Evolutionary conservation across 164 flowering plant species (phyloP), one percentile per base, ranked within the genome.

Genomic region (Akebia trifoliata): DNA sequence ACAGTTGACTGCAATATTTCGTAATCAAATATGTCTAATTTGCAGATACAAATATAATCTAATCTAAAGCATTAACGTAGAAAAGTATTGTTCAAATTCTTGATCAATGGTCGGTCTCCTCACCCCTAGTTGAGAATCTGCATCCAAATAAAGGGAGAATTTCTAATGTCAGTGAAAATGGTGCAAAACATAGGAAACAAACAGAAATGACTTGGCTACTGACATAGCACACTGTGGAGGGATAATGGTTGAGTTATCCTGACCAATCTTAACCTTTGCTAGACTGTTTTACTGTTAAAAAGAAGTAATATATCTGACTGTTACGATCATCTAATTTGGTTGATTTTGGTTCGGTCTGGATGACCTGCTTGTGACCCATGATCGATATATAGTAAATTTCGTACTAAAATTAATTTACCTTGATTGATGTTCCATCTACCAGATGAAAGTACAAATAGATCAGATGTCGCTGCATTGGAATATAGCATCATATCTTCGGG

Each of bases 61-160:
- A 30, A 44, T 8, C 54, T 75, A 76, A 61, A 85, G 67, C 92
- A 85, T 85, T 18, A 85, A 78, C 69, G 26, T 65, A 25, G 97
- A 83, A 64, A 90, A 90, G 68, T 86, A 86, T 60, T 90, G 79
- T 76, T 86, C 97, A 37, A 90, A 90, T 70, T 86, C 97, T 74
- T 85, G 85, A 74, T 90, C 97, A 64, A 90, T 90, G 30, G 97
- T 90, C 28, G 87, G 87, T 51, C 74, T 80, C 72, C 75, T 72
- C 12, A 51, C 15, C 8, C 60, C 47, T 22, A n/a, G 46, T 65
- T 43, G 69, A 30, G 68, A 49, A 49, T 76, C 94, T 84, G 87
- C 80, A 74, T 56, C 35, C 59, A 63, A 21, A n/a, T 18, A 7
- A 32, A 40, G 10, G 3, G 2, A 8, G 7, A n/a, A n/a, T n/a